Evolutionary conservation across 2,329 filamentous ascomycete species (phyloP).

Genomic region (Fusarium siculi): DNA sequence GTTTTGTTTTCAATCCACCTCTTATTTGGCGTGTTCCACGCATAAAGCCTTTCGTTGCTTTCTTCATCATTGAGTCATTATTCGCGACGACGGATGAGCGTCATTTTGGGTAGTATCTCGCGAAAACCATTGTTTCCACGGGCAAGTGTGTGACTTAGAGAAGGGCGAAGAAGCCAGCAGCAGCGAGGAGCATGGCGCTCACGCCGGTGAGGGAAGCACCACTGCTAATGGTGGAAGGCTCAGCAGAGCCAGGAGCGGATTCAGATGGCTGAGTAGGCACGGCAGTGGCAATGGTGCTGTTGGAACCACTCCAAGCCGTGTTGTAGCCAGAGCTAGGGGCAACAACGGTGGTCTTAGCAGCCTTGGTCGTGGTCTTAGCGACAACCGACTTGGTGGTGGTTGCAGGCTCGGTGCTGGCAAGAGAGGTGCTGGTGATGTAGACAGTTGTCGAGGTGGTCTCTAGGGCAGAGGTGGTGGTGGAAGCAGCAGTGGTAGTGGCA

Average conservation of each 20-base stretch:
- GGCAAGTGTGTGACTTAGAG: conserved; percentile 46
- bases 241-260: conserved; percentile 28
- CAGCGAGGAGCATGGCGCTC: conserved; percentile 52
- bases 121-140: conserved; percentile 38
- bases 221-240: conserved; percentile 40
- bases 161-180: conserved; percentile 50
- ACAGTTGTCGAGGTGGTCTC: conserved; percentile 45
- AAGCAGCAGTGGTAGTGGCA: conserved; percentile 9
- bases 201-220: conserved; percentile 48
- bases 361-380: conserved; percentile 38
- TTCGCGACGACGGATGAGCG: conserved; percentile 47
- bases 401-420: conserved; percentile 28
- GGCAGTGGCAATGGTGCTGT: conserved; percentile 47
- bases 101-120: conserved; percentile 11
- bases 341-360: conserved; percentile 43
- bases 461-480: conserved; percentile 41
- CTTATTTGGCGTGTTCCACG: conserved; percentile 11
- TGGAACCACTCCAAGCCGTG: conserved; percentile 47
- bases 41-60: conserved; percentile 28
- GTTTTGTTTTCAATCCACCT: conserved; percentile 20
- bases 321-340: conserved; percentile 42
- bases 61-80: conserved; percentile 49
- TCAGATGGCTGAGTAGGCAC: conserved; percentile 42
- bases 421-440: conserved; percentile 39
- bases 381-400: conserved; percentile 37